Conservation (phyloP, 176 grass and related monocot genomes). For the Oryza longistaminata region DNA sequence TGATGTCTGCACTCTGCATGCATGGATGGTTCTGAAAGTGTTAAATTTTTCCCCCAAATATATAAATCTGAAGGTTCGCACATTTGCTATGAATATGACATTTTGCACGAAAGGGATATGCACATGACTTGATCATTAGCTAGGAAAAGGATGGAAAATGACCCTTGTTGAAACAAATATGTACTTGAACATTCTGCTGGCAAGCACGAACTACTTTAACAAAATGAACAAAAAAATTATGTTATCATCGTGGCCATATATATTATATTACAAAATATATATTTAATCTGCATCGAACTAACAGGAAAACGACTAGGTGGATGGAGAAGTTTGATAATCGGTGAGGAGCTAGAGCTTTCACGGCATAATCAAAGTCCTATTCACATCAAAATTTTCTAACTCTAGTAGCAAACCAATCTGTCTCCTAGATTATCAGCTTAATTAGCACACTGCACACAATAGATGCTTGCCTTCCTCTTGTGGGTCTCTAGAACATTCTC, state of each 20-base stretch:
- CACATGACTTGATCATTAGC: constrained; percentile 35
- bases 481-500: not conserved
- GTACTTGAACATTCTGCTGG: not conserved
- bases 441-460: not conserved
- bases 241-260: not conserved
- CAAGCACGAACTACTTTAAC: not conserved
- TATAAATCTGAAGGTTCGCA: not conserved
- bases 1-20: constrained; percentile 3
- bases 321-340: not conserved
- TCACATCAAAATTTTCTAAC: not conserved
- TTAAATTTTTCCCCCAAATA: not conserved
- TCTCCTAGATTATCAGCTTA: not conserved
- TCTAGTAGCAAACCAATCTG: not conserved
- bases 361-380: not conserved
- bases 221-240: not conserved
- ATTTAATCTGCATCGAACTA: not conserved
- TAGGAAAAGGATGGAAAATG: constrained; percentile 20
- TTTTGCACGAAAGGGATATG: not conserved
- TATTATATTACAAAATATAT: not conserved
- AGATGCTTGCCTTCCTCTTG: not conserved
- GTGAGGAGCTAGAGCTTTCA: not conserved
- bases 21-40: constrained; percentile 15
- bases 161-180: not conserved
- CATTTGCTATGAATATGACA: constrained; percentile 4
- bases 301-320: constrained; percentile 25